phyloP scores from a whole-genome alignment of 441 rosid genomes.

The Metrosideros polymorpha region DNA sequence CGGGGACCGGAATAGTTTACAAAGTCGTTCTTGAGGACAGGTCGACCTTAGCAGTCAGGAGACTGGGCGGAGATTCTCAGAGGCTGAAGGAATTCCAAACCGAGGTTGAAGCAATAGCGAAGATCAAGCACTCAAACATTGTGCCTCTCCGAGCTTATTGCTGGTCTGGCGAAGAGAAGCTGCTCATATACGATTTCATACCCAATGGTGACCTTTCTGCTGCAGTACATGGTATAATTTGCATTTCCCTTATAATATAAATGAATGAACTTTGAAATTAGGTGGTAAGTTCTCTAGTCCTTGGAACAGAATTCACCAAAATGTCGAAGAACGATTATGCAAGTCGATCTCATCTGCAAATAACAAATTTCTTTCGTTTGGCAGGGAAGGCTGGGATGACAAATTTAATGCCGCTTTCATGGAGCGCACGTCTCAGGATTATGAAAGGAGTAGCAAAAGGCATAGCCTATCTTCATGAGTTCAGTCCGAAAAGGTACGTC shows the following conservation, averaged over 20 bases:
- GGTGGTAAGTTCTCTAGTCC: background rate
- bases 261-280: background rate
- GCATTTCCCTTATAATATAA: background rate
- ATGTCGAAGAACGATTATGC: background rate
- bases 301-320: background rate
- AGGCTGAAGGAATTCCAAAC: constrained; percentile 51
- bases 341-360: background rate
- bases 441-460: constrained; percentile 50
- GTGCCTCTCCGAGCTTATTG: constrained; percentile 57
- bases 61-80: constrained; percentile 41
- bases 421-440: constrained; percentile 37
- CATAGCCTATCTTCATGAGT: constrained; percentile 37
- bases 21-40: constrained; percentile 50
- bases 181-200: constrained; percentile 49
- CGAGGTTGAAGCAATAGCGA: constrained; percentile 52
- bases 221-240: constrained; percentile 42
- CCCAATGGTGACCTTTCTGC: constrained; percentile 46
- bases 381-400: constrained; percentile 35
- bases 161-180: constrained; percentile 58
- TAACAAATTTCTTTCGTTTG: background rate
- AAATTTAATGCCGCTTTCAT: constrained; percentile 32
- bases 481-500: constrained; percentile 42
- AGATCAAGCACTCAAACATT: constrained; percentile 46
- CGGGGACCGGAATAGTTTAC: constrained; percentile 44
- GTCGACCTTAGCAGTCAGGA: constrained; percentile 35